Base-by-base conservation (phyloP, 2,329 filamentous ascomycete genomes). In the Sphaceloma murrayae region DNA sequence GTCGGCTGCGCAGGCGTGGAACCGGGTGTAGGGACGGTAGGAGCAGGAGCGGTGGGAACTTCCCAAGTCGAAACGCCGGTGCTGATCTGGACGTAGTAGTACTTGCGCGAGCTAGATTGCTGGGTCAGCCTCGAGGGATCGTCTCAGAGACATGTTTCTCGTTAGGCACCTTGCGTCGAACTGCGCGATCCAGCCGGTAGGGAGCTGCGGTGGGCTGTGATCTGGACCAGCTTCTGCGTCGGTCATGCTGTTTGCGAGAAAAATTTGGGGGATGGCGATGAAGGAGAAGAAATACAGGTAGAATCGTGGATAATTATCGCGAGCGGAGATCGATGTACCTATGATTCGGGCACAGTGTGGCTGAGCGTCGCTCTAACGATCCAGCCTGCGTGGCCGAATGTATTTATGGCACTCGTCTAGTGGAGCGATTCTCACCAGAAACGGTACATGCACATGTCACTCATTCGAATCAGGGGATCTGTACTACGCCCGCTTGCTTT, bases 41-140 rank as follows among this genome's bases (percentile, higher is more conserved):
- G 61, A 32, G 62, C 61, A 29, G 60, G 57, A 49, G 53, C 54
- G 9, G 61, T 64, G 9, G 62, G 62, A 19, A 56, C 54, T 32
- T 64, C 61, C 62, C 62, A 65, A 14, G 62, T 64, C 26, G 60
- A 63, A 46, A 62, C 58, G 46, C 62, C 62, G 42, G 62, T 65
- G 49, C 57, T 61, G 31, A 64, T 64, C 50, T 64, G 61, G 10
- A 65, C 62, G 49, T 54, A 65, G 54, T 65, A 65, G 50, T 65
- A 65, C 46, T 64, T 64, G 46, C 62, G 53, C 17, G 59, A 62
- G 57, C 61, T 63, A 26, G 27, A 34, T 17, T 31, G 32, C 13
- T 14, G 11, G 13, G 29, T 24, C 29, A 34, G 21, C n/a, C n/a
- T n/a, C n/a, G n/a, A n/a, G n/a, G n/a, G n/a, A n/a, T n/a, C n/a